Conservation (phyloP, 1,284 basidiomycete species). For the Tranzscheliella williamsii region DNA sequence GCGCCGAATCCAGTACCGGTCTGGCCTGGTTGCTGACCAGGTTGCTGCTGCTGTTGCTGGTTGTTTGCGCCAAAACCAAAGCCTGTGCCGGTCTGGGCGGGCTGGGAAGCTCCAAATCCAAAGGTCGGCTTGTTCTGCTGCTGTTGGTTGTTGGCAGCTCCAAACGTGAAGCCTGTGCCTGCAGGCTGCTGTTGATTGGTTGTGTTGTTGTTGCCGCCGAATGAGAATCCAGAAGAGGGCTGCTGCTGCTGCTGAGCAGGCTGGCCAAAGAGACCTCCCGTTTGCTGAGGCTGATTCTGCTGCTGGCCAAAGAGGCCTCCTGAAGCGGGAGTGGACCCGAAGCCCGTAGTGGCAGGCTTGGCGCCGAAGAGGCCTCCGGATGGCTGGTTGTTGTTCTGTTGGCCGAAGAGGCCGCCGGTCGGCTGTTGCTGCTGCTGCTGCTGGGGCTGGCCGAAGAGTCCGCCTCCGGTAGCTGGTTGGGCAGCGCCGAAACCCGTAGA, state of each 20-base stretch:
- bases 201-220: slow-evolving; percentile 33
- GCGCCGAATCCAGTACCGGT: slow-evolving; percentile 33
- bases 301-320: slow-evolving; percentile 58
- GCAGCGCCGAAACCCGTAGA: slow-evolving; percentile 40
- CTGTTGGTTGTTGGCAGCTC: slow-evolving; percentile 34
- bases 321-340: slow-evolving; percentile 32
- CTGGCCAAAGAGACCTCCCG: slow-evolving; percentile 55
- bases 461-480: slow-evolving; percentile 14
- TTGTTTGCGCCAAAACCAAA: slow-evolving; percentile 45
- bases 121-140: slow-evolving; percentile 36
- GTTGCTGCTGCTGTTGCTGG: slow-evolving; percentile 45
- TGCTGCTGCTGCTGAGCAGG: slow-evolving; percentile 42
- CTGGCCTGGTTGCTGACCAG: slow-evolving; percentile 14
- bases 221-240: slow-evolving; percentile 41
- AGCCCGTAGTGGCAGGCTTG: slow-evolving; percentile 41
- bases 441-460: slow-evolving; percentile 44
- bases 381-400: slow-evolving; percentile 57
- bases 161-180: slow-evolving; percentile 42
- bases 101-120: slow-evolving; percentile 36
- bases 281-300: slow-evolving; percentile 39
- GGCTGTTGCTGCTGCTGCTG: slow-evolving; percentile 37
- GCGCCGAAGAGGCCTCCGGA: slow-evolving; percentile 61
- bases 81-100: slow-evolving; percentile 30
- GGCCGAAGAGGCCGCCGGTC: slow-evolving; percentile 58
- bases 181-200: slow-evolving; percentile 54